Evolutionary conservation across 1,284 basidiomycete genomes (phyloP), one percentile per base, ranked within the genome.

Genomic region (Ceratobasidium theobromae): DNA sequence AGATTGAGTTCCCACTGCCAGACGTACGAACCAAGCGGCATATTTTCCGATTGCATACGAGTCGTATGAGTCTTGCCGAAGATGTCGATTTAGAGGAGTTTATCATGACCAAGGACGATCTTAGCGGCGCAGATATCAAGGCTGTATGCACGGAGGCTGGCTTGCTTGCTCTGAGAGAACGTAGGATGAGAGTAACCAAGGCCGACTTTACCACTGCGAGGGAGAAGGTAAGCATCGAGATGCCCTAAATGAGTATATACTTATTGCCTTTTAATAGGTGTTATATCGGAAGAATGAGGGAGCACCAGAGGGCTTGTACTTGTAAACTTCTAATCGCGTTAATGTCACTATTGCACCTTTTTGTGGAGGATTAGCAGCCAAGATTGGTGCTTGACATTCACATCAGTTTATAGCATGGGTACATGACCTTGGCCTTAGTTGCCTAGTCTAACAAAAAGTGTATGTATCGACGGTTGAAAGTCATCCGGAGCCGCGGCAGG

Each of bases 61-160:
- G 92, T 38, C 88, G 96, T 25, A 99, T 99, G 97, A 97, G 87
- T 73, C 80, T 99, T 49, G 81, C 82, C 65, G 85, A 88, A 54
- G 97, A 99, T 73, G 97, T 99, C 43, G 93, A 97, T 75, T 80
- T 99, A 53, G 97, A 99, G 75, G 95, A 98, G 78, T 94, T 94
- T 73, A 88, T 99, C 66, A 92, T 91, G 79, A 89, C 91, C 67
- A 99, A 99, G 79, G 97, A 99, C 74, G 96, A 99, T 73, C 79
- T 98, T 16, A 95, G 92, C 9, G 96, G 96, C 66, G 96, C 96
- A 4, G 97, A 99, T 75, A 98, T 99, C 83, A 98, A 98, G 80
- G 95, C 95, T 2, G 91, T 95, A 16, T 96, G 93, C 75, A 95
- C 97, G 3, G 97, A 99, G 77, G 97, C 97, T 18, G 97, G 97